Evolutionary conservation across 2,329 filamentous ascomycete genomes (phyloP).

Genomic region (Hymenoscyphus albidus): DNA sequence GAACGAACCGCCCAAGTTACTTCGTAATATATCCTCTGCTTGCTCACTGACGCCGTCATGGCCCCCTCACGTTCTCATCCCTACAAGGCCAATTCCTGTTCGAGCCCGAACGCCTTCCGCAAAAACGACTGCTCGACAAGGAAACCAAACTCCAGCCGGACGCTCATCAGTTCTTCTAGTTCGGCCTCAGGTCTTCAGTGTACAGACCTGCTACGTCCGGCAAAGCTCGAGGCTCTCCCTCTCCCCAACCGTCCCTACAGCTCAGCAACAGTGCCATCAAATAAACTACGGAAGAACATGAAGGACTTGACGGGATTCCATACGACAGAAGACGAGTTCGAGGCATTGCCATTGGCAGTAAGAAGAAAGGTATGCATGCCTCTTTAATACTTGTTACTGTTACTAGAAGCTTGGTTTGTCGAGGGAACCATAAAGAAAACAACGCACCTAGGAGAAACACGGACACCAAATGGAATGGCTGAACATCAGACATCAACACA

Average conservation of each 20-base stretch:
- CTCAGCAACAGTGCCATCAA: constrained; percentile 22
- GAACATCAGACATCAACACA: neutral
- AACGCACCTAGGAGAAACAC: neutral
- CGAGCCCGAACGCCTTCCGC: neutral
- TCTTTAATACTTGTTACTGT: constrained; percentile 3
- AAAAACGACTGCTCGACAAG: constrained; percentile 1
- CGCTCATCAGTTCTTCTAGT: constrained; percentile 8
- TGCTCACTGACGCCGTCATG: constrained; percentile 5
- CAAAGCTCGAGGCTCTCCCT: constrained; percentile 26
- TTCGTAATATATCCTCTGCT: constrained; percentile 5
- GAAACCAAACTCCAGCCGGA: neutral
- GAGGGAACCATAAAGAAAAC: neutral
- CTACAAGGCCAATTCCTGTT: neutral
- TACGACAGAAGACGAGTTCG: constrained; percentile 45
- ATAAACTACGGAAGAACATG: constrained; percentile 31
- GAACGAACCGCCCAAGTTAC: neutral
- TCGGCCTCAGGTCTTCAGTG: constrained; percentile 20
- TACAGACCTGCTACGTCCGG: constrained; percentile 9
- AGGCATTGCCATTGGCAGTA: constrained; percentile 47
- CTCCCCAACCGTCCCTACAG: constrained; percentile 28
- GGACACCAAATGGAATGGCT: neutral
- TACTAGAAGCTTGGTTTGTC: constrained; percentile 1
- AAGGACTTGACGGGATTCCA: constrained; percentile 32
- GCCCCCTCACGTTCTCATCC: constrained; percentile 7
- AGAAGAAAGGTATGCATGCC: constrained; percentile 48